Base-by-base conservation (phyloP, 2,329 filamentous ascomycete species). In the Elsinoe australis region DNA sequence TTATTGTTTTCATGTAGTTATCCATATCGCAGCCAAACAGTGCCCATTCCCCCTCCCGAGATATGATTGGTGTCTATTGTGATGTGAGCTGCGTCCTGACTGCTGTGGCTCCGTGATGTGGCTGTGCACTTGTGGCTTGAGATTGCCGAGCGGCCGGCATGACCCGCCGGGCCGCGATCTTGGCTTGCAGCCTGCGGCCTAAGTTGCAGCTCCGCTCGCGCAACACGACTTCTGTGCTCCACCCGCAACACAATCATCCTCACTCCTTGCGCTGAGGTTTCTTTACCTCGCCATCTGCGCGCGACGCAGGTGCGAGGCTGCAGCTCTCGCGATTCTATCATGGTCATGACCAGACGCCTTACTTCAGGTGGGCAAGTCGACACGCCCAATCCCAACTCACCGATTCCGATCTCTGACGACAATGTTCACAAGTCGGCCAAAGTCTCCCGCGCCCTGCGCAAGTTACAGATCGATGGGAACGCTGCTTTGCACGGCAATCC, bases 391-490 rank as follows among this genome's bases (percentile, higher is more conserved):
- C 44, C 7, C 5, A 10, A 18, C 31, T 21, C 44, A n/a, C 18
- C 44, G 9, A 8, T 4, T 17, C 17, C 8, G 14, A 14, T 31
- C 18, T 18, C 31, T 5, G 24, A 12, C 15, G 21, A 10, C 18
- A 26, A 14, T 3, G 17, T n/a, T 12, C 33, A 17, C 3, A 17
- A 19, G 12, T 31, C 45, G 10, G 32, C 19, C 8, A 48, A 48
- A 15, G 45, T 48, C 5, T 39, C 45, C 10, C 45, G 45, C 5
- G 45, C 32, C 2, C 32, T 48, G 4, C 19, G 34, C 4, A 38
- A 48, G 7, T n/a, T 48, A 18, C 33, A 36, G 15, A 48, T 48
- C 24, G 45, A 48, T 15, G 45, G 31, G n/a, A 38, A 48, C 12
- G 17, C 29, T 12, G 32, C 45, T n/a, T 33, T 48, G 19, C 32